A percentile compares a stretch with the other conserved stretches of the same genome.
These are phyloP conservation scores for Phytophthora constricta DNA, from an alignment of 352 stramenopile genomes.

Conservation along the genomic window DNA sequence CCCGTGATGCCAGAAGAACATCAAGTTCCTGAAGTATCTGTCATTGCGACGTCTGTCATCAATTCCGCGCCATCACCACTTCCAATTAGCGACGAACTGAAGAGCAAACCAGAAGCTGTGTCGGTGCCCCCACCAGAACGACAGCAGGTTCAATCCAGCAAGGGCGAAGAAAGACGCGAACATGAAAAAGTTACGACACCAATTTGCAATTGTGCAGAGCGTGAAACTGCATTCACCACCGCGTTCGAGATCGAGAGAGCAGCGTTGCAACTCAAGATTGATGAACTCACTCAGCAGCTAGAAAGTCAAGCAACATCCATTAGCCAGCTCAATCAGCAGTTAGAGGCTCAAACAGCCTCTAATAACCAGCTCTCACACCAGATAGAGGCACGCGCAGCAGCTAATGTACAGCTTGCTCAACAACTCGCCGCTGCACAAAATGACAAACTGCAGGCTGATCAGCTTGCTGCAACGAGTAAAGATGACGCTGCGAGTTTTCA, in stretches of 20 bases:
- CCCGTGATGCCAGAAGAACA: background rate
- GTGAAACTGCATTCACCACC: conserved; percentile 16
- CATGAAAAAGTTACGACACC: background rate
- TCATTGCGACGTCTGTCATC: background rate
- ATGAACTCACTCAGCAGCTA: conserved; percentile 42
- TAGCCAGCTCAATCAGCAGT: conserved; percentile 40
- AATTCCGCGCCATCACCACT: background rate
- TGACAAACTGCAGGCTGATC: conserved; percentile 31
- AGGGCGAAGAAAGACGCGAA: background rate
- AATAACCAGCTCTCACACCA: conserved; percentile 31
- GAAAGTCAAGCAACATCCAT: conserved; percentile 14
- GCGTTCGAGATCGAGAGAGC: conserved; percentile 37
- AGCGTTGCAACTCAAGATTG: conserved; percentile 31
- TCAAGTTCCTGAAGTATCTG: background rate
- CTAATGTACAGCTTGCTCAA: conserved; percentile 35
- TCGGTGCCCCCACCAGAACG: background rate
- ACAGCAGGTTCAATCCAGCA: background rate
- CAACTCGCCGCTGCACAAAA: conserved; percentile 31
- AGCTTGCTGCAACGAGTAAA: conserved; percentile 19
- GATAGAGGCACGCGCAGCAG: conserved; percentile 29
- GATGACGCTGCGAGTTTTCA: conserved; percentile 20
- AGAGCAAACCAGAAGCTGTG: background rate
- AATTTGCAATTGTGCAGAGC: conserved; percentile 29
- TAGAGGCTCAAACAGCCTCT: conserved; percentile 11
- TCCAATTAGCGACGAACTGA: conserved; percentile 3